phyloP scores from a whole-genome alignment of 2,329 filamentous ascomycete species.

The Magnaporthiopsis poae region DNA sequence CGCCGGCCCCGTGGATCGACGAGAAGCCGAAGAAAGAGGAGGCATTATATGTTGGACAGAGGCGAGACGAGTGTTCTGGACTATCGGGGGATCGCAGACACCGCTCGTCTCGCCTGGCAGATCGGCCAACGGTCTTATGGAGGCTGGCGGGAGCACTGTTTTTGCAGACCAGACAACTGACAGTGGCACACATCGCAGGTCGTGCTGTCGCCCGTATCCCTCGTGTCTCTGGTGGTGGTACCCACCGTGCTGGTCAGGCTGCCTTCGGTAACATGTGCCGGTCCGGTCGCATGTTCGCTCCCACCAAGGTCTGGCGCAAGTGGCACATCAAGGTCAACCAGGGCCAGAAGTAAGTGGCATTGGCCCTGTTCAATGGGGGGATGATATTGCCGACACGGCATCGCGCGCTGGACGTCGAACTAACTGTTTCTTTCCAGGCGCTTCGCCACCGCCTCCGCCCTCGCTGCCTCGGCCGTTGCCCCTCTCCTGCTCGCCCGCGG shows the following conservation, averaged over 20 bases:
- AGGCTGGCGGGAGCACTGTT: not conserved
- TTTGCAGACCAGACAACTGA: not conserved
- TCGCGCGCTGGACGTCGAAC: not conserved
- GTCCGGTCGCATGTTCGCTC: constrained; percentile 99
- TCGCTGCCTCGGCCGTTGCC: constrained; percentile 90
- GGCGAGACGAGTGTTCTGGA: not conserved
- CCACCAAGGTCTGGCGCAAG: constrained; percentile 99
- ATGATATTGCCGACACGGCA: not conserved
- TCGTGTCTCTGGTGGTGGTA: constrained; percentile 99
- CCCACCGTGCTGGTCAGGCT: constrained; percentile 98
- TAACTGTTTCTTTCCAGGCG: constrained; percentile 47
- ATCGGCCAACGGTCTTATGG: no score
- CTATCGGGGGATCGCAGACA: not conserved
- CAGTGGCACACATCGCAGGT: constrained; percentile 44
- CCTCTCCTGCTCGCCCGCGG: constrained; percentile 93
- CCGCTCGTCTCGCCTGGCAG: not conserved
- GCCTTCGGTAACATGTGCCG: constrained; percentile 99
- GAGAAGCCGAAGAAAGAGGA: constrained; percentile 2
- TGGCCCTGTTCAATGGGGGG: not conserved
- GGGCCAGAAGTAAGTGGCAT: constrained; percentile 74
- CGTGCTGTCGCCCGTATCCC: constrained; percentile 99
- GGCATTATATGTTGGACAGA: not conserved
- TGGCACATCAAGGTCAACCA: constrained; percentile 99
- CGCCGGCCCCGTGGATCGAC: not conserved
- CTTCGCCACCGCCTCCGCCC: constrained; percentile 92